These are phyloP conservation scores for Pseudocercospora cruenta DNA, from an alignment of 2,329 filamentous ascomycete species.

Conservation along the genomic window DNA sequence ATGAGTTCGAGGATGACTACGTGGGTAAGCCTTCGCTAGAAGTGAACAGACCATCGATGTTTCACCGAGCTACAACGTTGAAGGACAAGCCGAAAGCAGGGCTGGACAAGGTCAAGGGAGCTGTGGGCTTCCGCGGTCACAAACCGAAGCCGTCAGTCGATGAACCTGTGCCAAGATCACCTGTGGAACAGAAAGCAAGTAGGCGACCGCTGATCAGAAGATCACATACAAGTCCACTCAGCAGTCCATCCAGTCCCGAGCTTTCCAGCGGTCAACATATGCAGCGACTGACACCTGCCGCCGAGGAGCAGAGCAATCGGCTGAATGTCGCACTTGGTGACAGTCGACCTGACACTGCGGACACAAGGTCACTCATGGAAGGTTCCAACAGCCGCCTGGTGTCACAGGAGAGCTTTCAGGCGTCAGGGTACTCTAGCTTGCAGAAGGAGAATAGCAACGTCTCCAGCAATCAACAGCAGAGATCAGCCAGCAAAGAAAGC, in stretches of 20 bases:
- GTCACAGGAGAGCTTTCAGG: slow-evolving; percentile 19
- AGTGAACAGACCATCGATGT: slow-evolving; percentile 56
- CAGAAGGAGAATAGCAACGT: slow-evolving; percentile 13
- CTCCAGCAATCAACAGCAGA: slow-evolving; percentile 11
- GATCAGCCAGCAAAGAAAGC: slow-evolving; percentile 10
- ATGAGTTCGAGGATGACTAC: slow-evolving; percentile 36
- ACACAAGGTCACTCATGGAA: slow-evolving; percentile 16
- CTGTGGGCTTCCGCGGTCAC: slow-evolving; percentile 62
- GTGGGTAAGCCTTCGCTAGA: slow-evolving; percentile 46
- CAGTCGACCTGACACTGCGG: slow-evolving; percentile 17
- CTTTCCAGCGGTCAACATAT: slow-evolving; percentile 7
- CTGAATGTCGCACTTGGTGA: slow-evolving; percentile 22
- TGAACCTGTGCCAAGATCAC: slow-evolving; percentile 29
- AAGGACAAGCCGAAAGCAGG: slow-evolving; percentile 81
- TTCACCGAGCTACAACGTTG: slow-evolving; percentile 78
- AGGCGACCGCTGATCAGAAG: slow-evolving; percentile 30
- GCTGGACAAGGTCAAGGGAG: slow-evolving; percentile 82
- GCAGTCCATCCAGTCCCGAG: slow-evolving; percentile 34
- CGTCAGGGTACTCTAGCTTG: background rate
- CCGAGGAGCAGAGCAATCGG: slow-evolving; percentile 25
- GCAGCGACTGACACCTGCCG: slow-evolving; percentile 15
- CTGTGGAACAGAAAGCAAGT: slow-evolving; percentile 27
- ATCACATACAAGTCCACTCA: slow-evolving; percentile 33
- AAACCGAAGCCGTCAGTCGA: slow-evolving; percentile 43
- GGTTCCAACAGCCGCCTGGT: background rate